These are phyloP conservation scores for Sporothrix inflata DNA, from an alignment of 2,329 filamentous ascomycete genomes.

Conservation along the genomic window DNA sequence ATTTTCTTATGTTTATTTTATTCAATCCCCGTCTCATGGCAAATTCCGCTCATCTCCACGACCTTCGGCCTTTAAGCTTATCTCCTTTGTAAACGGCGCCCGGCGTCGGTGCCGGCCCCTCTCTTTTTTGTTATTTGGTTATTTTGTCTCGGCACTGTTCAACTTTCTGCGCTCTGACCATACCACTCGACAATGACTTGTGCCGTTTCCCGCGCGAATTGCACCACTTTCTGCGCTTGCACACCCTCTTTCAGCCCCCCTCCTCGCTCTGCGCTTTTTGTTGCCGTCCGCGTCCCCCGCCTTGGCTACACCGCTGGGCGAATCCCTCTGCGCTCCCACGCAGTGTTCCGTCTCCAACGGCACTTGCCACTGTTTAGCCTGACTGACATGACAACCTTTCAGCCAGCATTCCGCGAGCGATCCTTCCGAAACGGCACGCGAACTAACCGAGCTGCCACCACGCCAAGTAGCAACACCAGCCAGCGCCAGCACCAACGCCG, in stretches of 20 bases:
- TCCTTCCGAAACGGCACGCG: not conserved
- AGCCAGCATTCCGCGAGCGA: not conserved
- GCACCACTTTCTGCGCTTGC: not conserved
- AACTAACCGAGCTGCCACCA: conserved; percentile 5
- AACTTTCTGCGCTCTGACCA: not conserved
- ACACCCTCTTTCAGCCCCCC: no score
- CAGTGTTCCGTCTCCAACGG: not conserved
- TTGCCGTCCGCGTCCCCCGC: not conserved
- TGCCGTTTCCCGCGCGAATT: not conserved
- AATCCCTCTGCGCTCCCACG: no score
- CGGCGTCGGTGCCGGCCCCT: not conserved
- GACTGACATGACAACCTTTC: not conserved
- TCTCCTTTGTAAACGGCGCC: not conserved
- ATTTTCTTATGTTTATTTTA: no score
- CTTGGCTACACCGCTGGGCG: not conserved
- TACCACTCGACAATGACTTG: no score
- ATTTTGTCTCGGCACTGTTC: not conserved
- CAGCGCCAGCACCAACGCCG: not conserved
- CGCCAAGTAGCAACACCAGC: not conserved
- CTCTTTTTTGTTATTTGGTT: no score
- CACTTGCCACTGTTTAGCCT: conserved; percentile 1
- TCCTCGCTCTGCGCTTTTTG: not conserved
- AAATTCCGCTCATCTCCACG: not conserved
- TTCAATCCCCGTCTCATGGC: no score
- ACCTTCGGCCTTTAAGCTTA: not conserved